A percentile compares a stretch with the other conserved stretches of the same genome.
Conservation (phyloP, 1,284 basidiomycete genomes). For the Baeospora myosura region DNA sequence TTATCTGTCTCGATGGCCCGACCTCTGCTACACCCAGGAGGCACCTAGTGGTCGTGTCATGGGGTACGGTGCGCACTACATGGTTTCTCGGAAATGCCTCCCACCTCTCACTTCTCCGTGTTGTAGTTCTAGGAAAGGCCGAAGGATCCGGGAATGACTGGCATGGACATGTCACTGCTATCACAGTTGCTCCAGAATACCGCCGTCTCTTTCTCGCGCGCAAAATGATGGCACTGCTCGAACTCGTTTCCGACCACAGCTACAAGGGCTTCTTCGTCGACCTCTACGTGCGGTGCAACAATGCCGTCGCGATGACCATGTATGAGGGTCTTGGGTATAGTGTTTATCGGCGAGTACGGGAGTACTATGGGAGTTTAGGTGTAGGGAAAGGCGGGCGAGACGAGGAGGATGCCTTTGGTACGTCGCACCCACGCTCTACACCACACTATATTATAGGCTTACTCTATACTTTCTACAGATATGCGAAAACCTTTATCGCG, state of each 20-base stretch:
- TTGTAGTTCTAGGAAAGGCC: constrained; percentile 76
- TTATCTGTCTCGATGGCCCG: constrained; percentile 86
- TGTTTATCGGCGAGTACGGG: constrained; percentile 76
- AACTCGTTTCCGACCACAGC: constrained; percentile 69
- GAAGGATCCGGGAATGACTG: constrained; percentile 69
- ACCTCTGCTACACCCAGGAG: constrained; percentile 76
- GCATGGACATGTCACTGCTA: constrained; percentile 87
- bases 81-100: constrained; percentile 1
- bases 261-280: constrained; percentile 85
- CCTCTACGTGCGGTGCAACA: constrained; percentile 82
- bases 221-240: constrained; percentile 77
- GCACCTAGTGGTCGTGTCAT: constrained; percentile 74
- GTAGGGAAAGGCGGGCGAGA: constrained; percentile 60
- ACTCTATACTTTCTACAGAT: constrained; percentile 39
- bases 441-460: constrained; percentile 1
- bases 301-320: constrained; percentile 71
- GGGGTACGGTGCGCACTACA: constrained; percentile 65
- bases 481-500: constrained; percentile 80
- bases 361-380: constrained; percentile 79
- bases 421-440: constrained; percentile 24
- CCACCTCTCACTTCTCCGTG: constrained; percentile 3
- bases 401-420: constrained; percentile 89
- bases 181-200: constrained; percentile 88
- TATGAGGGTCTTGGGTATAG: constrained; percentile 85
- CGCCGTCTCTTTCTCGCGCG: constrained; percentile 77